Evolutionary conservation across 169 alveolate species (phyloP).

Genomic region (Plasmodium reichenowi): DNA sequence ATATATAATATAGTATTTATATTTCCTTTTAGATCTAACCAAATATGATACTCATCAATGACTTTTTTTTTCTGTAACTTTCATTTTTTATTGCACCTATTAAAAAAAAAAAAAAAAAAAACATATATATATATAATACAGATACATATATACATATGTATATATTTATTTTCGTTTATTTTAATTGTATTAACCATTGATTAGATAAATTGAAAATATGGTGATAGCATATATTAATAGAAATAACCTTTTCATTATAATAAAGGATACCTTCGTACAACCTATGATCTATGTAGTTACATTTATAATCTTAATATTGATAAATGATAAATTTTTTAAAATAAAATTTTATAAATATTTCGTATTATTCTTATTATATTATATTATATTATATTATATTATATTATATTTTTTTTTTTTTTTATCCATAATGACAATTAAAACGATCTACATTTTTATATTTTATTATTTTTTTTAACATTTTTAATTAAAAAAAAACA

Average conservation of each 20-base stretch:
- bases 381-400: too few species aligned
- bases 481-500: background rate
- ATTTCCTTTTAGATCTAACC: background rate
- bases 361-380: background rate
- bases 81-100: slow-evolving; percentile 8
- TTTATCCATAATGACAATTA: background rate
- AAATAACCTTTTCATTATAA: too few species aligned
- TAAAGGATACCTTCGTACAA: too few species aligned
- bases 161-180: too few species aligned
- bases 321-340: too few species aligned
- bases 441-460: background rate
- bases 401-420: background rate
- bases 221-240: too few species aligned
- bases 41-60: background rate
- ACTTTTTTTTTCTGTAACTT: background rate
- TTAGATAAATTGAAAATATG: too few species aligned
- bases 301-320: too few species aligned
- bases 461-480: background rate
- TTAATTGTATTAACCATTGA: too few species aligned
- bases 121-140: background rate
- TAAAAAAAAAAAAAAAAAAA: background rate
- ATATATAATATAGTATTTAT: background rate
- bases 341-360: too few species aligned
- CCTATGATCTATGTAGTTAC: too few species aligned
- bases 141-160: background rate